Conservation (phyloP, 73 alveolate genomes). For the Tetrahymena borealis region DNA sequence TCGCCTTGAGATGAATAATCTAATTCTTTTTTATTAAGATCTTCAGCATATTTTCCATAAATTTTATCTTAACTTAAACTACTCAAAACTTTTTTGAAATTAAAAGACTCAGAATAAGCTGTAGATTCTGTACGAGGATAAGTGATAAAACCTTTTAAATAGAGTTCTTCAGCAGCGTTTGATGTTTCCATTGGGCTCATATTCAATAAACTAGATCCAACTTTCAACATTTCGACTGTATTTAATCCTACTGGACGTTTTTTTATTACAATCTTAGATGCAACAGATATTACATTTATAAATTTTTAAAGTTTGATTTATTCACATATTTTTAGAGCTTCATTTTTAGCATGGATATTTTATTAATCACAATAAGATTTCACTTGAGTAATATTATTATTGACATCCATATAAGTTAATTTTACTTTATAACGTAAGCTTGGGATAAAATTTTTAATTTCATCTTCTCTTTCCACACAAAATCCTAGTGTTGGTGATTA, state of each 20-base stretch:
- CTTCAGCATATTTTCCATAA: background rate
- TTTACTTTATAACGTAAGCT: slow-evolving; percentile 62
- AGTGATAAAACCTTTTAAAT: slow-evolving; percentile 95
- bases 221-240: slow-evolving; percentile 89
- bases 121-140: slow-evolving; percentile 99
- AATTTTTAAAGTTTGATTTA: background rate
- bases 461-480: slow-evolving; percentile 96
- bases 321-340: background rate
- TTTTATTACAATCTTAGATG: slow-evolving; percentile 38
- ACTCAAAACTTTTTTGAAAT: slow-evolving; percentile 71
- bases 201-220: slow-evolving; percentile 82
- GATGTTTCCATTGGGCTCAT: slow-evolving; percentile 93
- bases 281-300: slow-evolving; percentile 44
- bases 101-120: slow-evolving; percentile 79
- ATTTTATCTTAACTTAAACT: slow-evolving; percentile 25
- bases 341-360: slow-evolving; percentile 34
- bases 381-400: slow-evolving; percentile 15
- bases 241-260: slow-evolving; percentile 88
- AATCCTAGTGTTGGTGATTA: slow-evolving; percentile 99
- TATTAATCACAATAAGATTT: slow-evolving; percentile 47
- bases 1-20: slow-evolving; percentile 78
- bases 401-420: background rate
- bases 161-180: slow-evolving; percentile 96
- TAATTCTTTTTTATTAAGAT: background rate
- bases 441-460: slow-evolving; percentile 91